Evolutionary conservation across 257 asterid species (phyloP).

Genomic region (Capsicum chinense): DNA sequence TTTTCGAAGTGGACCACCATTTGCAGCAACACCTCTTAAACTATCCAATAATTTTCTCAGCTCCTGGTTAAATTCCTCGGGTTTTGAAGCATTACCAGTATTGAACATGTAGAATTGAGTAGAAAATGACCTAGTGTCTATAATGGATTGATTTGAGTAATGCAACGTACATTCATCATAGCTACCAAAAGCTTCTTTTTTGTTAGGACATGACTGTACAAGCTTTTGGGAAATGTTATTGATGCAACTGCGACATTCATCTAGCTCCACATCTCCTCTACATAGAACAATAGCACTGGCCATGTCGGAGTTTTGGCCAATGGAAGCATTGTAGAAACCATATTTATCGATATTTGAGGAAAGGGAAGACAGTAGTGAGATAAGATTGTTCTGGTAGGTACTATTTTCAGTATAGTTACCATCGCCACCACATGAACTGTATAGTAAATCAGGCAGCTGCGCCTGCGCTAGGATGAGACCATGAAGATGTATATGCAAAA

Average conservation of each 20-base stretch:
- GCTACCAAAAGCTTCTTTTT: constrained; percentile 16
- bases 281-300: constrained; percentile 31
- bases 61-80: neutral
- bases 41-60: neutral
- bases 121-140: neutral
- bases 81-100: neutral
- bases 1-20: neutral
- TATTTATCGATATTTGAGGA: neutral
- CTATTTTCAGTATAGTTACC: constrained; percentile 6
- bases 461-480: neutral
- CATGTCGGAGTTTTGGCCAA: neutral
- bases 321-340: constrained; percentile 18
- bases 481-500: neutral
- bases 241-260: neutral
- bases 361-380: neutral
- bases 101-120: neutral
- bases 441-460: neutral
- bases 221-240: neutral
- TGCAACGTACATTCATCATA: constrained; percentile 18
- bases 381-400: constrained; percentile 23
- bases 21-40: neutral
- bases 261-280: constrained; percentile 23
- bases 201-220: too few species aligned
- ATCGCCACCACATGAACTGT: neutral
- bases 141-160: neutral